These are phyloP conservation scores for Beauveria pseudobassiana DNA, from an alignment of 2,329 filamentous ascomycete genomes.

Conservation along the genomic window DNA sequence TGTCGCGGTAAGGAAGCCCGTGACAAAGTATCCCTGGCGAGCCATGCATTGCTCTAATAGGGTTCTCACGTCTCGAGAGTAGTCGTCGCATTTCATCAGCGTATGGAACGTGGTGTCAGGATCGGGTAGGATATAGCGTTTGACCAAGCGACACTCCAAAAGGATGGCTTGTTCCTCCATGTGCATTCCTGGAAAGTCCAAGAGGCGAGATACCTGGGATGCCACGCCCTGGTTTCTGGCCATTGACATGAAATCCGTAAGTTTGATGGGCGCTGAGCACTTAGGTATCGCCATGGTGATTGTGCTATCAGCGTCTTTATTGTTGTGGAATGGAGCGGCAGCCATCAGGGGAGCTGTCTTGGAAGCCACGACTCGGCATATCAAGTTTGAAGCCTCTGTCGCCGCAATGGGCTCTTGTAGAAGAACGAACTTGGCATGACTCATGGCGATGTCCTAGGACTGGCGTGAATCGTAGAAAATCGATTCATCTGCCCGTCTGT, in stretches of 20 bases:
- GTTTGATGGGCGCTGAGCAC: not conserved
- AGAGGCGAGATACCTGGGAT: not conserved
- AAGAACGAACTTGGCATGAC: conserved; percentile 7
- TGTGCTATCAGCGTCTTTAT: not conserved
- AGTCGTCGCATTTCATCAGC: conserved; percentile 2
- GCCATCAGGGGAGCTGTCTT: conserved; percentile 3
- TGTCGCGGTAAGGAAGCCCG: conserved; percentile 6
- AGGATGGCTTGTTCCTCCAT: not conserved
- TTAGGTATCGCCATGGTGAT: not conserved
- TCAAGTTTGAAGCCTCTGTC: not conserved
- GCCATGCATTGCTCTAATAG: not conserved
- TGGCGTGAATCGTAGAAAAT: not conserved
- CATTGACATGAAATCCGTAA: conserved; percentile 1
- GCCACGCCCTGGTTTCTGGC: conserved; percentile 5
- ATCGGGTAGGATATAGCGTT: conserved; percentile 3
- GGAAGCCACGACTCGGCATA: conserved; percentile 10
- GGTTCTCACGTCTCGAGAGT: not conserved
- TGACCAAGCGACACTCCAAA: conserved; percentile 2
- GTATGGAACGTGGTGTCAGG: not conserved
- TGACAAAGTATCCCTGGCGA: conserved; percentile 8
- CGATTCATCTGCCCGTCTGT: not conserved
- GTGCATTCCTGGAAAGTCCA: not conserved
- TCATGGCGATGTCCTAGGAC: not conserved
- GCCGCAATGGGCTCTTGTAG: conserved; percentile 8
- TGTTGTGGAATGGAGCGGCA: not conserved